Percentiles rank a stretch among this genome's conserved stretches.
These are phyloP conservation scores for Cutaneotrichosporon daszewskae DNA, from an alignment of 1,284 basidiomycete genomes.

Conservation along the genomic window DNA sequence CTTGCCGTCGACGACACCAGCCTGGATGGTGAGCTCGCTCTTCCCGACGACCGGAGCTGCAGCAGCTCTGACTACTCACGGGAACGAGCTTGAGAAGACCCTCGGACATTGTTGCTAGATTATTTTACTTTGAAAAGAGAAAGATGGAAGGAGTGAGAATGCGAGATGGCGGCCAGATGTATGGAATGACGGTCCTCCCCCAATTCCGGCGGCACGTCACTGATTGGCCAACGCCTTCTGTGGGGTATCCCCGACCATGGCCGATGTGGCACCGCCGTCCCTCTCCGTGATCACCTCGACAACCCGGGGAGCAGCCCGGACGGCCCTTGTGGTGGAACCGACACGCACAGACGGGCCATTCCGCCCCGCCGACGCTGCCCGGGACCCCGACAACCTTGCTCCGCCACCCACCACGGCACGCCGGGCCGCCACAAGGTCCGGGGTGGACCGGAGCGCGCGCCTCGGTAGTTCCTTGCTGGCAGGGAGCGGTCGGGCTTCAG, in stretches of 20 bases:
- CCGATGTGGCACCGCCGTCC: conserved; percentile 8
- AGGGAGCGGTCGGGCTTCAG: no score
- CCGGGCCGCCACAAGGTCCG: background rate
- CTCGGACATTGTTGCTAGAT: conserved; percentile 2
- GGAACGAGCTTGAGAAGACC: conserved; percentile 5
- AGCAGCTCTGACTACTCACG: background rate
- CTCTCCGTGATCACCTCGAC: no score
- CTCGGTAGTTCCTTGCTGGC: no score
- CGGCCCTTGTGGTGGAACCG: no score
- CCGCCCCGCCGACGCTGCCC: background rate
- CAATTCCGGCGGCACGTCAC: background rate
- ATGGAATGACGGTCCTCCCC: background rate
- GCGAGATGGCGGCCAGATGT: background rate
- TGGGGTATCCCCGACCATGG: conserved; percentile 8
- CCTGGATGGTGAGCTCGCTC: conserved; percentile 51
- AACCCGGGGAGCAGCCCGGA: no score
- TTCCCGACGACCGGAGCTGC: no score
- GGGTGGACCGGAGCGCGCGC: no score
- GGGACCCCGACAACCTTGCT: no score
- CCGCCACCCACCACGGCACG: background rate
- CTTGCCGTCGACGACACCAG: conserved; percentile 82
- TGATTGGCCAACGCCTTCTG: background rate
- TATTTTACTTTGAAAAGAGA: conserved; percentile 1
- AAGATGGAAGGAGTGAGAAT: background rate
- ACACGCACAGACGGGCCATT: background rate